A percentile compares a stretch with the other conserved stretches of the same genome.
These are phyloP conservation scores for Golubevia pallescens DNA, from an alignment of 1,284 basidiomycete genomes.

Conservation along the genomic window DNA sequence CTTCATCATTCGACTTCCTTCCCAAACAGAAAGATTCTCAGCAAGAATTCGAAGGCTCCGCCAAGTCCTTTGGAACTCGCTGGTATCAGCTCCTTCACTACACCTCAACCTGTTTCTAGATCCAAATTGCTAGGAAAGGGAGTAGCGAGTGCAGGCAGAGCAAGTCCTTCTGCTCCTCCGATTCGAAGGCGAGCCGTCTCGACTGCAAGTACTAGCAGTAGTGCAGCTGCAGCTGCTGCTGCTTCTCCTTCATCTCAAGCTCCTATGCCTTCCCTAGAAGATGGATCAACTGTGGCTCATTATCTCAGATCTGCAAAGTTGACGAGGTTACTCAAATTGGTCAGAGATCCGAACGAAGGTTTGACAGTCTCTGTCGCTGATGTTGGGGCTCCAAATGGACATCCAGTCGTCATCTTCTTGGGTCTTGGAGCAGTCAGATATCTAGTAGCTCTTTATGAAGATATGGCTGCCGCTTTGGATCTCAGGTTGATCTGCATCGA, in stretches of 20 bases:
- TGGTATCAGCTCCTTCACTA: not conserved
- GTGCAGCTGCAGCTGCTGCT: not conserved
- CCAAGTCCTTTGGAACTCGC: not conserved
- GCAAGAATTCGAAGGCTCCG: not conserved
- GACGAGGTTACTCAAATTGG: conserved; percentile 80
- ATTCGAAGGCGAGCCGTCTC: not conserved
- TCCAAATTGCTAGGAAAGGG: not conserved
- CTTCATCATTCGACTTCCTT: not conserved
- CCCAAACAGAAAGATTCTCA: not conserved
- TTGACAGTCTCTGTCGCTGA: conserved; percentile 91
- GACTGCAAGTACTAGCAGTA: not conserved
- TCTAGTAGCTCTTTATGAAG: conserved; percentile 91
- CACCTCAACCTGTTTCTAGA: not conserved
- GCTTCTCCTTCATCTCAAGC: not conserved
- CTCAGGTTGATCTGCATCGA: conserved; percentile 92
- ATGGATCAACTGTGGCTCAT: conserved; percentile 25
- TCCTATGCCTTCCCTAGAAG: not conserved
- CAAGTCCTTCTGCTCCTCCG: not conserved
- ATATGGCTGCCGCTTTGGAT: conserved; percentile 85
- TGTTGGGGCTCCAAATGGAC: conserved; percentile 79
- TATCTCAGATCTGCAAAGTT: conserved; percentile 83
- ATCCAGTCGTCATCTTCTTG: conserved; percentile 86
- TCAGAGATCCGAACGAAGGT: conserved; percentile 76
- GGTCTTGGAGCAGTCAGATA: conserved; percentile 93
- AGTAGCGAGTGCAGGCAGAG: not conserved